A percentile compares a stretch with the other conserved stretches of the same genome.
These are phyloP conservation scores for Phycomyces nitens DNA, from an alignment of 192 early-diverging fungal species.

Conservation along the genomic window DNA sequence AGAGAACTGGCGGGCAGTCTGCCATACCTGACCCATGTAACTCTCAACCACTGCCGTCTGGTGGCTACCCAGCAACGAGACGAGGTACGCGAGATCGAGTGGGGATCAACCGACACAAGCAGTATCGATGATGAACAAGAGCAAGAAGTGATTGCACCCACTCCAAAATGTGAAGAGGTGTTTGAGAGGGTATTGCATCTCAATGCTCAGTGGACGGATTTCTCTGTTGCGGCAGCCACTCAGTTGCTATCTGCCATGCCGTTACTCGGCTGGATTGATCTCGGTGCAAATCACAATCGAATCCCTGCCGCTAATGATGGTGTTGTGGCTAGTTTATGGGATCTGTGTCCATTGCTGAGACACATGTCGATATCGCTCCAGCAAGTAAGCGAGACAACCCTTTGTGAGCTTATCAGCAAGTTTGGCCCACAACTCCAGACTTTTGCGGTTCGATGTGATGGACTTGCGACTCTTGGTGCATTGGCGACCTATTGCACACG, in stretches of 20 bases:
- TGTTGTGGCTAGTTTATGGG: neutral
- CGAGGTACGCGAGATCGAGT: neutral
- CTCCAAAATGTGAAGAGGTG: neutral
- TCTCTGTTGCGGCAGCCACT: conserved; percentile 3
- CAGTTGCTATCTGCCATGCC: conserved; percentile 2
- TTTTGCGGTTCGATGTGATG: conserved; percentile 6
- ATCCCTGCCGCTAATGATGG: conserved; percentile 5
- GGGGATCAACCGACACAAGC: neutral
- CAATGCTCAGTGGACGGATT: conserved; percentile 12
- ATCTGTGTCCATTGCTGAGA: neutral
- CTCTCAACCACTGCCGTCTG: conserved; percentile 6
- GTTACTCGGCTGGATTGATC: neutral
- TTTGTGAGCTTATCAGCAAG: neutral
- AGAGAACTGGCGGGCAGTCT: conserved; percentile 4
- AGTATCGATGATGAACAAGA: neutral
- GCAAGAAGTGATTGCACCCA: neutral
- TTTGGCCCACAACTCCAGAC: conserved; percentile 4
- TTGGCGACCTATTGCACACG: conserved; percentile 1
- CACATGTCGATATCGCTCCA: conserved; percentile 14
- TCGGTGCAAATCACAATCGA: conserved; percentile 18
- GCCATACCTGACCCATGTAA: neutral
- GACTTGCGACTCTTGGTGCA: conserved; percentile 1
- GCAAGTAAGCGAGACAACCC: conserved; percentile 4
- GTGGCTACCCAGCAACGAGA: neutral
- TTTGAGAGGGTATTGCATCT: neutral